phyloP scores from a whole-genome alignment of 108 stramenopile genomes.

The Skeletonema tropicum region DNA sequence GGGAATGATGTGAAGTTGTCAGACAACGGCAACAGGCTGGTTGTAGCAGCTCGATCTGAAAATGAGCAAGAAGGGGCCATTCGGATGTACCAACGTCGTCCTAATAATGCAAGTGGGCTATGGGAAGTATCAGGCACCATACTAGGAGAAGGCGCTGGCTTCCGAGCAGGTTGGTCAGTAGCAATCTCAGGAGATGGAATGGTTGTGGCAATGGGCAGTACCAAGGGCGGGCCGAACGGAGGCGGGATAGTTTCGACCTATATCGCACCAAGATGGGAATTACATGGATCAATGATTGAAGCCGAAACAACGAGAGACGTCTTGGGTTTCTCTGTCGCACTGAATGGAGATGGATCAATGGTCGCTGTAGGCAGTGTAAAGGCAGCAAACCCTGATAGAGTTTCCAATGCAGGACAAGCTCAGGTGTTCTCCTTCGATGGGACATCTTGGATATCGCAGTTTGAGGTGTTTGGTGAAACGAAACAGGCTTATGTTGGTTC shows the following conservation, averaged over 20 bases:
- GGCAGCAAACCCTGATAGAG: background rate
- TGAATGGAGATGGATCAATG: slow-evolving; percentile 6
- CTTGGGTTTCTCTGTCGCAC: slow-evolving; percentile 1
- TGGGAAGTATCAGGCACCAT: background rate
- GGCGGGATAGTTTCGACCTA: slow-evolving; percentile 2
- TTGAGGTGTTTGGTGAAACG: slow-evolving; percentile 13
- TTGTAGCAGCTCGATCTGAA: slow-evolving; percentile 6
- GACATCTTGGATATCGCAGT: slow-evolving; percentile 16
- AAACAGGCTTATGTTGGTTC: slow-evolving; percentile 10
- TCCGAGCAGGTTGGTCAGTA: no score
- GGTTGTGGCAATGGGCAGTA: slow-evolving; percentile 13
- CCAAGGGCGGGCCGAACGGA: background rate
- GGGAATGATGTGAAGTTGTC: slow-evolving; percentile 8
- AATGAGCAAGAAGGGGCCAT: slow-evolving; percentile 12
- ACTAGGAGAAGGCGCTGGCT: background rate
- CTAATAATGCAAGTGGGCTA: background rate
- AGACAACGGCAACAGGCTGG: background rate
- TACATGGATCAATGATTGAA: background rate
- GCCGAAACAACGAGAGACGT: background rate
- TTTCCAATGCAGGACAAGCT: slow-evolving; percentile 20
- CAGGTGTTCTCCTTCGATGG: background rate
- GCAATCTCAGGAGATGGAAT: slow-evolving; percentile 14
- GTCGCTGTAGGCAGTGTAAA: slow-evolving; percentile 14
- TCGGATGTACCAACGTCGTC: background rate
- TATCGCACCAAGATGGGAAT: background rate